A percentile compares a stretch with the other conserved stretches of the same genome.
These are phyloP conservation scores for Helichrysum umbraculigerum DNA, from an alignment of 129 eudicot genomes.

Conservation along the genomic window DNA sequence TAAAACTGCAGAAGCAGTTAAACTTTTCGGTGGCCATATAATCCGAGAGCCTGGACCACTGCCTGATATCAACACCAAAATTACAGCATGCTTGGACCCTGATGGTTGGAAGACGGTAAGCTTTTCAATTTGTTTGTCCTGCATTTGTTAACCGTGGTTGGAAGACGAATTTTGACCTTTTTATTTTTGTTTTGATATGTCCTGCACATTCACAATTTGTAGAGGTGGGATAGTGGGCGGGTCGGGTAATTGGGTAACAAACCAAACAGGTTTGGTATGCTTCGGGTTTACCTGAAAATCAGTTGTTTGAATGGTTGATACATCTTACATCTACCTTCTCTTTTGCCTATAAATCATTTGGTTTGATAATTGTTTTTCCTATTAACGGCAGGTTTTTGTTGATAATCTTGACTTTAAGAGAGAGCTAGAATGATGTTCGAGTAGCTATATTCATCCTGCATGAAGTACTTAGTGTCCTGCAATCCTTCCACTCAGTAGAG, in stretches of 20 bases:
- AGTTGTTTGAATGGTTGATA: background rate
- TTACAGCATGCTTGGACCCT: slow-evolving; percentile 90
- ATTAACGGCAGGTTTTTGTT: slow-evolving; percentile 62
- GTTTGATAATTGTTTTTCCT: background rate
- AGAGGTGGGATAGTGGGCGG: background rate
- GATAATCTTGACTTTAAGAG: slow-evolving; percentile 63
- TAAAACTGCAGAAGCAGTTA: slow-evolving; percentile 89
- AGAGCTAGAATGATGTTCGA: slow-evolving; percentile 58
- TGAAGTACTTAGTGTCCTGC: background rate
- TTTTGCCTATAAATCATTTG: background rate
- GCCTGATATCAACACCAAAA: slow-evolving; percentile 87
- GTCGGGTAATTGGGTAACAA: background rate
- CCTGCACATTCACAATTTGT: background rate
- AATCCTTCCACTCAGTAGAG: background rate
- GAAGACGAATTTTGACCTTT: no score
- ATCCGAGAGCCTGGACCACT: slow-evolving; percentile 92
- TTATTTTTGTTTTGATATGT: no score
- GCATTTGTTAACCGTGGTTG: no score
- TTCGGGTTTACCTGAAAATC: background rate
- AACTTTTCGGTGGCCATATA: slow-evolving; percentile 73
- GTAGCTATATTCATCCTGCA: background rate
- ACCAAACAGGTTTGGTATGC: background rate
- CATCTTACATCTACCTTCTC: background rate
- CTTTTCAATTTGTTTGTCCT: background rate
- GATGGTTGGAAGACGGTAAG: slow-evolving; percentile 96